Evolutionary conservation across 345 rosid genomes (phyloP).

Genomic region (Excoecaria cochinchinensis): DNA sequence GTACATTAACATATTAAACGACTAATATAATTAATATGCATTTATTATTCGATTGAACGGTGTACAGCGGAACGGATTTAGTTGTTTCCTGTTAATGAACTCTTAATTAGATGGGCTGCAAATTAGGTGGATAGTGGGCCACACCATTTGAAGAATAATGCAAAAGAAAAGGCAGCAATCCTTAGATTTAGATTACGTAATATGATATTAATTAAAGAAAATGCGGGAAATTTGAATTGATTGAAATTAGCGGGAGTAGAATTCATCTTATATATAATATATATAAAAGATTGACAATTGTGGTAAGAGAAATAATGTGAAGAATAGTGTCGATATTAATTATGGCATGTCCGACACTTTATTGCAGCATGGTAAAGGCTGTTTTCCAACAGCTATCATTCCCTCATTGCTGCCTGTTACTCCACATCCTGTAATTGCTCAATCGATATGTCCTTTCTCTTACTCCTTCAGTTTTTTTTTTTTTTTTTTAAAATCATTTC

Average conservation of each 20-base stretch:
- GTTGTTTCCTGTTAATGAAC: no score
- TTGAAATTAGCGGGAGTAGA: constrained; percentile 24
- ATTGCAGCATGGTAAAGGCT: background rate
- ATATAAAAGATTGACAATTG: no score
- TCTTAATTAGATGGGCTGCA: constrained; percentile 9
- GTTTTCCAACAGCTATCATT: background rate
- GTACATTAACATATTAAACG: no score
- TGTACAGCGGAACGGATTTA: no score
- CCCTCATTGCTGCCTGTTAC: background rate
- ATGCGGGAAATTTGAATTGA: constrained; percentile 23
- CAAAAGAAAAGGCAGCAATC: constrained; percentile 1
- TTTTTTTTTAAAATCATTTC: no score
- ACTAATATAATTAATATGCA: no score
- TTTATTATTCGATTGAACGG: no score
- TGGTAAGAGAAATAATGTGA: background rate
- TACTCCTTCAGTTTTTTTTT: no score
- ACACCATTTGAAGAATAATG: background rate
- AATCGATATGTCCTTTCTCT: no score
- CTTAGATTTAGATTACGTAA: background rate
- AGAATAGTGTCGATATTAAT: background rate
- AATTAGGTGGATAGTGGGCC: constrained; percentile 11
- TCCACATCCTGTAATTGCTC: background rate
- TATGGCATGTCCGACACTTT: background rate
- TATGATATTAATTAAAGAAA: background rate
- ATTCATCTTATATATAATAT: no score